These are phyloP conservation scores for Solanum sparsipilum DNA, from an alignment of 257 asterid genomes.

Conservation along the genomic window DNA sequence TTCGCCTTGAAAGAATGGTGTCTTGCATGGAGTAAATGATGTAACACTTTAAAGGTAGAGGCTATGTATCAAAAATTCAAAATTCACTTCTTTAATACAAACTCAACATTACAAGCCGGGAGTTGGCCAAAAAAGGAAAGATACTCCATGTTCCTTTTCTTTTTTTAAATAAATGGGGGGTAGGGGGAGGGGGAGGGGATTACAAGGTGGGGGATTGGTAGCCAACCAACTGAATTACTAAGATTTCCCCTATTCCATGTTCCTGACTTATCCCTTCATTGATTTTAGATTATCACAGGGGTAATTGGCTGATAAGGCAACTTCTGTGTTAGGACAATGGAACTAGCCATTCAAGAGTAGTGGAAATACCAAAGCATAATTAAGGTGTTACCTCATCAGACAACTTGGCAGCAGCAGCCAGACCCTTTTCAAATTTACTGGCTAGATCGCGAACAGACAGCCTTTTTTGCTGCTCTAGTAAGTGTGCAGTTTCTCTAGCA, in stretches of 20 bases:
- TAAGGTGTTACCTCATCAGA: slow-evolving; percentile 60
- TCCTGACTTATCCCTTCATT: not conserved
- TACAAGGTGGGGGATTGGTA: not conserved
- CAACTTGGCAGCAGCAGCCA: slow-evolving; percentile 84
- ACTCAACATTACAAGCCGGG: not conserved
- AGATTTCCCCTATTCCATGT: not conserved
- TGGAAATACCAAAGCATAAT: not conserved
- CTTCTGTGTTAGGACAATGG: not conserved
- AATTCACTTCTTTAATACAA: not conserved
- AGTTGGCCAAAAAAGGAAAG: not conserved
- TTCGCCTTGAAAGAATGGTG: not conserved
- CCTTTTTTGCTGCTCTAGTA: slow-evolving; percentile 78
- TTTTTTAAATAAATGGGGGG: not conserved
- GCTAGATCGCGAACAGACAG: slow-evolving; percentile 91
- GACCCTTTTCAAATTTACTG: slow-evolving; percentile 79
- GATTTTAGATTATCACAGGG: not conserved
- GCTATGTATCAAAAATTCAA: not conserved
- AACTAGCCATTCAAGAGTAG: not conserved
- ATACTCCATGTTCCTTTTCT: not conserved
- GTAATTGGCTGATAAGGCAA: not conserved
- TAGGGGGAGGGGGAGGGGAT: not conserved
- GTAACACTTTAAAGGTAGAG: not conserved
- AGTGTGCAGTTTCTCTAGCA: slow-evolving; percentile 63
- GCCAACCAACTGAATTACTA: not conserved
- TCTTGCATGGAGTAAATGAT: not conserved